Base-by-base conservation (phyloP, 78 protist species). In the Acrasis kona region DNA sequence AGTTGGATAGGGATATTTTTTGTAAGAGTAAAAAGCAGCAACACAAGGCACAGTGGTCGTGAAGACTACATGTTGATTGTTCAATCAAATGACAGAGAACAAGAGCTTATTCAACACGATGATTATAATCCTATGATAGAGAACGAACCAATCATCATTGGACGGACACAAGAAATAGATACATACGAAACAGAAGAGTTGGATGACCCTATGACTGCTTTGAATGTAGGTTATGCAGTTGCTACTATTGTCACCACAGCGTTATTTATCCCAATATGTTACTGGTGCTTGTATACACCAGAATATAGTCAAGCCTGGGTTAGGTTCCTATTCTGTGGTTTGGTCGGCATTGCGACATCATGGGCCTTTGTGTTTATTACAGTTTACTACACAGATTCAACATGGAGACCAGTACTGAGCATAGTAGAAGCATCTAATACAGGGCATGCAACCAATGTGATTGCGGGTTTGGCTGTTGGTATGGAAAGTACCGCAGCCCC, bases 371-470 rank as follows among this genome's bases (percentile, higher is more conserved):
- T 85, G 35, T 42, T 81, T 68, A 9, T 74, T n/a, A 80, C 85
- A 30, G 34, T 58, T 37, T 85, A 81, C 68, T 81, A 70, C 77
- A 86, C 90, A n/a, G 76, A 65, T 73, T 86, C 65, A 30, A 80
- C 38, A 31, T 36, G 78, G 81, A 27, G 27, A 30, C 87, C 87
- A n/a, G 77, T 70, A 27, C 2, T 28, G 39, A 3, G 39, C 70
- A 83, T 83, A 41, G 87, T 82, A 1, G 35, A 5, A 10, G 78
- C 84, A 10, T 27, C 65, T 35, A 3, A 9, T 5, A 57, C 84
- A 1, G 90, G 90, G n/a, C 86, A 76, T 40, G 90, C 80, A 41
- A 86, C 90, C 76, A 77, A 77, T 74, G 32, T 86, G 27, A 86
- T 86, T 29, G 67, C 37, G 2, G 90, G 90, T 1, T 41, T 87